Conservation (phyloP, 2,329 filamentous ascomycete genomes). For the Colletotrichum liriopes region DNA sequence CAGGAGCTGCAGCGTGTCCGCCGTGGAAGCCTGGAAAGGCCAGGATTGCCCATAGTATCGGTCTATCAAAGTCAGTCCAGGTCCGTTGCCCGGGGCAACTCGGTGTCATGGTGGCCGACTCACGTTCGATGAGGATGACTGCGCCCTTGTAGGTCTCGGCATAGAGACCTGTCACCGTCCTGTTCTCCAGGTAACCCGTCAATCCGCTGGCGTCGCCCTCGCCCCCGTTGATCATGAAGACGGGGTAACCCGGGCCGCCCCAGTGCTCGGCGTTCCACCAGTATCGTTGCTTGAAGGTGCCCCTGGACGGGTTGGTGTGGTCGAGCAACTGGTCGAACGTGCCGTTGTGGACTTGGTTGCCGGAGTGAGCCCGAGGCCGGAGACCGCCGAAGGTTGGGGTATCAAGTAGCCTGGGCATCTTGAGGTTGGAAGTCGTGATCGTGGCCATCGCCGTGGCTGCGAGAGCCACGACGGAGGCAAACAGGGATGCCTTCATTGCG, state of each 20-base stretch:
- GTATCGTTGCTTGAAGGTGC: conserved; percentile 36
- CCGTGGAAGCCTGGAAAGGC: conserved; percentile 33
- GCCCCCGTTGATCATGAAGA: conserved; percentile 38
- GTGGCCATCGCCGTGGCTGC: conserved; percentile 3
- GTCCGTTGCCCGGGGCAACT: not conserved
- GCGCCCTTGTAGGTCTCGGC: conserved; percentile 35
- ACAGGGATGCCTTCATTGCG: conserved; percentile 14
- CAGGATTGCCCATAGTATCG: conserved; percentile 37
- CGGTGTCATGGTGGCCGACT: not conserved
- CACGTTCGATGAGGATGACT: conserved; percentile 36
- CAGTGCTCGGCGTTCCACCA: conserved; percentile 39
- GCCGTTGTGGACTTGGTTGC: conserved; percentile 7
- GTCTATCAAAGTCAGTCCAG: conserved; percentile 16
- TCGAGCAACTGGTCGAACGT: conserved; percentile 36
- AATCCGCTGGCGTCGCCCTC: conserved; percentile 11
- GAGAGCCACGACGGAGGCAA: conserved; percentile 4
- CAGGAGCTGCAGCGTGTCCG: conserved; percentile 40
- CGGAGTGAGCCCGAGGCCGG: not conserved
- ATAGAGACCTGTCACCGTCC: conserved; percentile 21
- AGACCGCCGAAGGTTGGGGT: conserved; percentile 6
- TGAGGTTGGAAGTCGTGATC: not conserved
- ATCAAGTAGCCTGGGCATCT: not conserved
- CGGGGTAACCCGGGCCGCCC: conserved; percentile 28
- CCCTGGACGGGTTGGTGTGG: conserved; percentile 34
- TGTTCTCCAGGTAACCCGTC: conserved; percentile 18